Conservation (phyloP, 257 asterid genomes). For the Lithospermum erythrorhizon region DNA sequence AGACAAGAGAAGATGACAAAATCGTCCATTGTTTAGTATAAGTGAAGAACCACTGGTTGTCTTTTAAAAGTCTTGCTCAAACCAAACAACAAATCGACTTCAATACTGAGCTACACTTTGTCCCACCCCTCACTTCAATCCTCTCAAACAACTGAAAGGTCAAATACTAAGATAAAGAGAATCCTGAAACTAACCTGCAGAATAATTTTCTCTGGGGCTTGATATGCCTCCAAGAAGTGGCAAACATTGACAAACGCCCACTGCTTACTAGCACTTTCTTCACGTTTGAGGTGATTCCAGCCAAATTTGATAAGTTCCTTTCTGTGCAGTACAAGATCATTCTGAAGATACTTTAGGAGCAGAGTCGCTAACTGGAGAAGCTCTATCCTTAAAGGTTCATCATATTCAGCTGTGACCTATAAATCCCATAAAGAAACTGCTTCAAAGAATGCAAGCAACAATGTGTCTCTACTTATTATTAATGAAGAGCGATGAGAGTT, state of each 20-base stretch:
- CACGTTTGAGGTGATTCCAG: slow-evolving; percentile 99
- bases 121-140: neutral
- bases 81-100: neutral
- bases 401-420: slow-evolving; percentile 87
- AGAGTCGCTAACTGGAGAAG: slow-evolving; percentile 98
- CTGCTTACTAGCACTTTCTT: slow-evolving; percentile 99
- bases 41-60: neutral
- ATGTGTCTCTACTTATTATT: neutral
- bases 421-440: slow-evolving; percentile 9
- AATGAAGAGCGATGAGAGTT: slow-evolving; percentile 1
- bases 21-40: neutral
- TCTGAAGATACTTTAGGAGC: slow-evolving; percentile 96
- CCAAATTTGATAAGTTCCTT: slow-evolving; percentile 97
- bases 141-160: neutral
- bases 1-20: too few relatives aligned
- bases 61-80: neutral
- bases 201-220: slow-evolving; percentile 98
- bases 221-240: slow-evolving; percentile 98
- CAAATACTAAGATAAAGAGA: neutral
- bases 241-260: slow-evolving; percentile 99
- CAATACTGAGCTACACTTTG: neutral
- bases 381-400: slow-evolving; percentile 97
- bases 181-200: slow-evolving; percentile 51
- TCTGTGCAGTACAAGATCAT: slow-evolving; percentile 90
- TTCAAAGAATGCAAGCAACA: neutral